Evolutionary conservation across 805 yeast genomes (phyloP).

Genomic region (Ogataea henricii): DNA sequence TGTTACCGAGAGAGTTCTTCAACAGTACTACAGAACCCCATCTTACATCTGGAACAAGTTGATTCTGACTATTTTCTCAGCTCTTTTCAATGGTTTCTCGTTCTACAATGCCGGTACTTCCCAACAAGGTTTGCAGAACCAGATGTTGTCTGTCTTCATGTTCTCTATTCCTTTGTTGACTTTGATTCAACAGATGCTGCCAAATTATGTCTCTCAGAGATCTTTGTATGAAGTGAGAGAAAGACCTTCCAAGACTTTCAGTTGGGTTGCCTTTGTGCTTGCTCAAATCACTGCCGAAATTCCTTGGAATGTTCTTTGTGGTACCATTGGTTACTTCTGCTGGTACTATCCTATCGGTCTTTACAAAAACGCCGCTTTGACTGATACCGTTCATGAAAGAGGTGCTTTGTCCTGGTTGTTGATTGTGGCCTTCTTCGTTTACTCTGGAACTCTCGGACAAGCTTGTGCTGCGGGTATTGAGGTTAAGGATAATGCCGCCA

Average conservation of each 20-base stretch:
- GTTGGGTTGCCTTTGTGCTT: conserved; percentile 62
- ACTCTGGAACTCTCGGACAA: conserved; percentile 59
- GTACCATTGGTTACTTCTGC: conserved; percentile 62
- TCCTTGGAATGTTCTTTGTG: conserved; percentile 62
- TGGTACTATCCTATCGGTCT: conserved; percentile 78
- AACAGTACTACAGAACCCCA: conserved; percentile 69
- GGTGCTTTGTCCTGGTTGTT: conserved; percentile 54
- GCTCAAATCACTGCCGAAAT: conserved; percentile 67
- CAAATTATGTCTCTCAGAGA: conserved; percentile 62
- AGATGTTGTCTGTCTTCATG: conserved; percentile 78
- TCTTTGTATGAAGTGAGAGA: conserved; percentile 72
- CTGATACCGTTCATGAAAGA: conserved; percentile 48
- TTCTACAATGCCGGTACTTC: conserved; percentile 66
- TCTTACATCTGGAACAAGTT: conserved; percentile 59
- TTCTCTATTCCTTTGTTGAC: conserved; percentile 57
- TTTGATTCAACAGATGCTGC: conserved; percentile 62
- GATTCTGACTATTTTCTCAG: conserved; percentile 51
- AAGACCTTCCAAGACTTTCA: conserved; percentile 69
- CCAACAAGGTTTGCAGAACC: conserved; percentile 75
- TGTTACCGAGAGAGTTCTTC: conserved; percentile 53
- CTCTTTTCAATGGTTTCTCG: conserved; percentile 68
- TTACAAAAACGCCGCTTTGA: conserved; percentile 56
- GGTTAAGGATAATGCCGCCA: conserved; percentile 63
- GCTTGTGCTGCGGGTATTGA: conserved; percentile 60
- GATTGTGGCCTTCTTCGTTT: conserved; percentile 50